Percentiles rank a stretch among this genome's conserved stretches.
Conservation (phyloP, 805 yeast species). For the Candida taoyuanica region DNA sequence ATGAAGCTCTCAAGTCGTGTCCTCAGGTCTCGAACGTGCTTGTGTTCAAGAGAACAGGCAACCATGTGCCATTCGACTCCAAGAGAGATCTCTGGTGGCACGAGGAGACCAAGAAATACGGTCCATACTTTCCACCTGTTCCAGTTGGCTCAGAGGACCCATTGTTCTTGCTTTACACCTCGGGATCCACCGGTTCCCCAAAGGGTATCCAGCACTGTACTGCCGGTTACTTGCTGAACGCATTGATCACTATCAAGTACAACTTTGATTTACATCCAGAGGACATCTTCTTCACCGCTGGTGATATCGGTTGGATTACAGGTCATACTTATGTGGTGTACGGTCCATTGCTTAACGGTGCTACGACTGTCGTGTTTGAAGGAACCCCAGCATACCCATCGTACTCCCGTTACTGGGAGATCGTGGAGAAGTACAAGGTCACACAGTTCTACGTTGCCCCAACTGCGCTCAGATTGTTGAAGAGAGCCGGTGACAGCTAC, state of each 20-base stretch:
- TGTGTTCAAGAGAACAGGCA: slow-evolving; percentile 86
- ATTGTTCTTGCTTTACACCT: slow-evolving; percentile 88
- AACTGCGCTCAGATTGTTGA: slow-evolving; percentile 89
- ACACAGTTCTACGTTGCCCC: slow-evolving; percentile 98
- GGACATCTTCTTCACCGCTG: slow-evolving; percentile 91
- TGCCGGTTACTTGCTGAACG: slow-evolving; percentile 92
- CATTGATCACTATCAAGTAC: slow-evolving; percentile 85
- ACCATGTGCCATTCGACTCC: slow-evolving; percentile 43
- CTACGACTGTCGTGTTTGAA: slow-evolving; percentile 90
- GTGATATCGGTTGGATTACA: slow-evolving; percentile 99
- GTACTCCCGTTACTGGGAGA: slow-evolving; percentile 94
- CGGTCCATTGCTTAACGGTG: slow-evolving; percentile 87
- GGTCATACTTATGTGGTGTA: slow-evolving; percentile 96
- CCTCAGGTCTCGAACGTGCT: slow-evolving; percentile 70
- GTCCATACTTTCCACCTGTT: slow-evolving; percentile 77
- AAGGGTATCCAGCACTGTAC: slow-evolving; percentile 96
- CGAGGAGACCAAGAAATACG: slow-evolving; percentile 75
- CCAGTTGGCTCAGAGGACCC: slow-evolving; percentile 94
- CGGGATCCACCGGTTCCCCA: slow-evolving; percentile 98
- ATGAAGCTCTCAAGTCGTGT: slow-evolving; percentile 73
- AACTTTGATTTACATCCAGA: slow-evolving; percentile 89
- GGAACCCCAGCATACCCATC: slow-evolving; percentile 97
- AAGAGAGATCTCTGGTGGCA: slow-evolving; percentile 92
- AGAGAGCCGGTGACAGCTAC: slow-evolving; percentile 82
- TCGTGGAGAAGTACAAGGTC: slow-evolving; percentile 84